A percentile compares a stretch with the other conserved stretches of the same genome.
Conservation (phyloP, 768 basidiomycete genomes). For the Termitomyces sp. region DNA sequence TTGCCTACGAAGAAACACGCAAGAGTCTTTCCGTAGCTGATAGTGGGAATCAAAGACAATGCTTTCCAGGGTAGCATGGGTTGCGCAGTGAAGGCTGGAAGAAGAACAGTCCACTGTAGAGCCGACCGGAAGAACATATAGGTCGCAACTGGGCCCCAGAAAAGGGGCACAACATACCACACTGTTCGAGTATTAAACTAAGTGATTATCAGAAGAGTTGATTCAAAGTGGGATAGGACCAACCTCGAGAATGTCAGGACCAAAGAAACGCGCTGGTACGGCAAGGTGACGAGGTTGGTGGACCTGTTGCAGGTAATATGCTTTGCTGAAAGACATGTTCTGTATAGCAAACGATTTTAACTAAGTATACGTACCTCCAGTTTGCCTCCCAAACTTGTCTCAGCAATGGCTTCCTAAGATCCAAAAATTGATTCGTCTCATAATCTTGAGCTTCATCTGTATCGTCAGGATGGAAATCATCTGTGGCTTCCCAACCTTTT, state of each 20-base stretch:
- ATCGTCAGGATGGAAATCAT: constrained; percentile 88
- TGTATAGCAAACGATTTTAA: constrained; percentile 4
- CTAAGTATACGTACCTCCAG: constrained; percentile 53
- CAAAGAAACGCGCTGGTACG: constrained; percentile 84
- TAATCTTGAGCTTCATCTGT: constrained; percentile 80
- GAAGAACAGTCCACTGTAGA: constrained; percentile 69
- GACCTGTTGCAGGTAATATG: constrained; percentile 93
- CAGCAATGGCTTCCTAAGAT: constrained; percentile 79
- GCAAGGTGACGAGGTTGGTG: constrained; percentile 91
- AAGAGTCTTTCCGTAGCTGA: constrained; percentile 47
- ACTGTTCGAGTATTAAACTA: constrained; percentile 78
- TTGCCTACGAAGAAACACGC: constrained; percentile 81
- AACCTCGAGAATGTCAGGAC: constrained; percentile 76
- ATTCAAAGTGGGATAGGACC: constrained; percentile 9
- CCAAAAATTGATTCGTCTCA: constrained; percentile 86
- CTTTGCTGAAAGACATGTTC: constrained; percentile 52
- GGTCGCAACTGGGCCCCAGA: constrained; percentile 85
- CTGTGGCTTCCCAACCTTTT: constrained; percentile 83
- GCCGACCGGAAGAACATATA: constrained; percentile 82
- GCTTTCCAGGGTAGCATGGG: constrained; percentile 50
- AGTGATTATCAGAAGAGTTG: neutral
- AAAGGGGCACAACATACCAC: constrained; percentile 89
- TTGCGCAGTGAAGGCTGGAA: constrained; percentile 58
- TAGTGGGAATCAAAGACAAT: constrained; percentile 40
- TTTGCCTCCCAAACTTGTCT: constrained; percentile 84